Evolutionary conservation across 2,329 filamentous ascomycete genomes (phyloP), one percentile per base, ranked within the genome.

Genomic region (Phoma sp.): DNA sequence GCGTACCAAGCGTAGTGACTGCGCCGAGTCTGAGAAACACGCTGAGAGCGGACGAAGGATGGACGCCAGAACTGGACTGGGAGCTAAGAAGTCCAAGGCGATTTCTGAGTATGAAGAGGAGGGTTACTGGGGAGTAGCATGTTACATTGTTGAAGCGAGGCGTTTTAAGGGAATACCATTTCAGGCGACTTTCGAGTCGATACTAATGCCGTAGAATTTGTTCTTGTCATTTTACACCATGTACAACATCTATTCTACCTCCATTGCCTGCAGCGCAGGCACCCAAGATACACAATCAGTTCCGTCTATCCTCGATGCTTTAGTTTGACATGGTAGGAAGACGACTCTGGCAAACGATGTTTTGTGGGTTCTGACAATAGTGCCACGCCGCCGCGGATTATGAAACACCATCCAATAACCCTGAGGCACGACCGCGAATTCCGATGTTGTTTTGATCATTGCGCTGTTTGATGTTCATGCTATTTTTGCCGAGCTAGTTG

Each of bases 11-110:
- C 33, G 46, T 45, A 14, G 51, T 57, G 25, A 56, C 39, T 4
- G 60, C 62, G 20, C 64, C 64, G 10, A 63, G 58, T 37, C 39
- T 66, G 14, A 40, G 59, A n/a, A 56, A 66, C n/a, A 58, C 62
- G 6, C 38, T 65, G 15, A 38, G 47, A 20, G 47, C 47, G 20
- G 57, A 60, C 21, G 57, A 47, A 2, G 42, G 46, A 9, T 66
- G 63, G 63, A 65, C 60, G 36, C 62, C 63, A 1, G 57, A 55
- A 15, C 43, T 66, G 29, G 55, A 66, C 7, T 66, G 61, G 60
- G 63, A 63, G 23, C 43, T 65, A 40, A 53, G 40, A 18, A 65
- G 53, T 17, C 63, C 63, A 7, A 43, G 53, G 12, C 39, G 63
- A 1, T 66, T 66, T 20, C 29, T 60, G 37, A 65, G 61, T 15